A percentile compares a stretch with the other conserved stretches of the same genome.
Evolutionary conservation across 2,329 filamentous ascomycete genomes (phyloP).

Genomic region (Pseudogymnoascus sp.): DNA sequence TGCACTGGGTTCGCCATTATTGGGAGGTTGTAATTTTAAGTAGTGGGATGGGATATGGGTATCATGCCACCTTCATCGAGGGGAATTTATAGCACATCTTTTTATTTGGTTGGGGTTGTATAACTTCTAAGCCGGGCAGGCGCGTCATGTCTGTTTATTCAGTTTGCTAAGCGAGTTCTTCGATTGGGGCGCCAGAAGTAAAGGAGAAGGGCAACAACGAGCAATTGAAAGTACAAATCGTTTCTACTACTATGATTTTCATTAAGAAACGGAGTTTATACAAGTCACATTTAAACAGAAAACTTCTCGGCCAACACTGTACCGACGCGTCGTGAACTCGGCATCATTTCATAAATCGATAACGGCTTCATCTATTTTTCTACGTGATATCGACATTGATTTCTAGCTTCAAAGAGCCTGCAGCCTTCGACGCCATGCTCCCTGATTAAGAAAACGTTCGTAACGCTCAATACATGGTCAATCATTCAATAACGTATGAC

Average conservation of each 20-base stretch:
- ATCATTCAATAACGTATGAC: slow-evolving; percentile 66
- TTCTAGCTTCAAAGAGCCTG: slow-evolving; percentile 7
- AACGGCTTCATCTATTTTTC: slow-evolving; percentile 6
- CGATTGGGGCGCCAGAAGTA: not conserved
- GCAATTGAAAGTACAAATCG: not conserved
- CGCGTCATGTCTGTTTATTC: slow-evolving; percentile 6
- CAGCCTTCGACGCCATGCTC: slow-evolving; percentile 9
- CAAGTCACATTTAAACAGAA: not conserved
- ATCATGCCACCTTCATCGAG: not conserved
- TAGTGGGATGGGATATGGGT: not conserved
- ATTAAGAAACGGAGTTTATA: not conserved
- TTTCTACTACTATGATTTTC: not conserved
- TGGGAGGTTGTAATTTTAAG: not conserved
- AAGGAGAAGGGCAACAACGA: not conserved
- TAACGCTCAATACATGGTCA: slow-evolving; percentile 5
- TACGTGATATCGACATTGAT: slow-evolving; percentile 8
- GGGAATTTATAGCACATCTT: not conserved
- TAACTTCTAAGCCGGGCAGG: not conserved
- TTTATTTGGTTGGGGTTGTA: not conserved
- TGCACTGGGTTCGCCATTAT: slow-evolving; percentile 17
- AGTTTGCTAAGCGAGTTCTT: slow-evolving; percentile 7
- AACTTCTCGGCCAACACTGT: not conserved
- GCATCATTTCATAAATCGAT: slow-evolving; percentile 4
- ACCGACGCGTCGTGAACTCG: not conserved
- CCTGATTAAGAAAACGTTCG: slow-evolving; percentile 2